Conservation (phyloP, 202 grass and related monocot species). For the Dendrocalamus latiflorus region DNA sequence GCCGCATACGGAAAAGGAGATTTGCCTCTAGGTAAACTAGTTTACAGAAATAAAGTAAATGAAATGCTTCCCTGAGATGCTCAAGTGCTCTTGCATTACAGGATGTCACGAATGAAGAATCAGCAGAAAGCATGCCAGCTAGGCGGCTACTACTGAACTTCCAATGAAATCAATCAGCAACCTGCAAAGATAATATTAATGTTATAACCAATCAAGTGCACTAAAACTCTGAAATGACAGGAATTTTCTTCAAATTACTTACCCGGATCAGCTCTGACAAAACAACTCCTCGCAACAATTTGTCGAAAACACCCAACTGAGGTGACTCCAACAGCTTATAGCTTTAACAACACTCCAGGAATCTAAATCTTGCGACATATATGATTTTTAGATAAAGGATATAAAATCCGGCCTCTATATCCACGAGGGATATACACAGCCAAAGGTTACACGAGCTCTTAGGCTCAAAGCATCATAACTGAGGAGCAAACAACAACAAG, state of each 20-base stretch:
- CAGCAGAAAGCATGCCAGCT: not conserved
- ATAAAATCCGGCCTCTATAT: no score
- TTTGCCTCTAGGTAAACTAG: not conserved
- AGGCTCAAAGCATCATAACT: no score
- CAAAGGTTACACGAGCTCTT: no score
- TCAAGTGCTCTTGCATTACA: not conserved
- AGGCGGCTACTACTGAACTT: not conserved
- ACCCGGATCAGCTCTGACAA: no score
- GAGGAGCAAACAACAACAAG: no score
- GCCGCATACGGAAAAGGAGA: not conserved
- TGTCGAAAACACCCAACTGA: not conserved
- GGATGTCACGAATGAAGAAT: not conserved
- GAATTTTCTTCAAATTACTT: not conserved
- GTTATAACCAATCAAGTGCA: not conserved
- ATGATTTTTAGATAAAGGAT: no score
- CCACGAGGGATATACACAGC: no score
- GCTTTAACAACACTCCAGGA: not conserved
- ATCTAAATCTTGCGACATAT: not conserved
- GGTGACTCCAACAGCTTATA: not conserved
- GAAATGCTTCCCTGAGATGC: not conserved
- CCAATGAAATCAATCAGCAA: slow-evolving; percentile 7
- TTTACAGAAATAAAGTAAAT: not conserved
- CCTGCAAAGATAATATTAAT: not conserved
- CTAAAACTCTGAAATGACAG: not conserved
- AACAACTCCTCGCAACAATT: not conserved